Percentiles rank a stretch among this genome's conserved stretches.
Conservation (phyloP, 768 basidiomycete species). For the Mycena vitilis region DNA sequence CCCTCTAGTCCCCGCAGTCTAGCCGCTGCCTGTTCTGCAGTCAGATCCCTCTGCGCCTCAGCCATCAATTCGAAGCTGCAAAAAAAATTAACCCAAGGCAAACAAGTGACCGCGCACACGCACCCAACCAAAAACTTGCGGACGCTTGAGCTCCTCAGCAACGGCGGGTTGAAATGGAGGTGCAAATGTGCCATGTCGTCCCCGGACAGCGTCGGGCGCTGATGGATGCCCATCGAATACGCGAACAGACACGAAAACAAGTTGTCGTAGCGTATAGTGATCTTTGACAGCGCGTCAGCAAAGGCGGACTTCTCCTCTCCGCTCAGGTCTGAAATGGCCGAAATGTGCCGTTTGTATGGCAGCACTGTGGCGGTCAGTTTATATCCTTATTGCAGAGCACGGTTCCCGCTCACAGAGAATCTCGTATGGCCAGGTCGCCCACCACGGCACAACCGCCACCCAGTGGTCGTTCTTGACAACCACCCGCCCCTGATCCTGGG, state of each 20-base stretch:
- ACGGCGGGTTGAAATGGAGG: conserved; percentile 87
- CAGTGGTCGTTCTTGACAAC: conserved; percentile 81
- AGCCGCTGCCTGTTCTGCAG: conserved; percentile 87
- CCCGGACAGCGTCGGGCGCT: conserved; percentile 72
- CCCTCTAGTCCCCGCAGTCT: conserved; percentile 56
- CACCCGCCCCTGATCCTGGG: conserved; percentile 64
- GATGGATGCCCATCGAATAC: conserved; percentile 96
- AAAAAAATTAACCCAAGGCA: conserved; percentile 20
- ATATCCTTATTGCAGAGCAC: neutral
- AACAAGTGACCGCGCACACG: conserved; percentile 40
- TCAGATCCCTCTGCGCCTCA: conserved; percentile 90
- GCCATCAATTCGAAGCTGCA: conserved; percentile 89
- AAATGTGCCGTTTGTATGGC: conserved; percentile 82
- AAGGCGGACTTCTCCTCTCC: conserved; percentile 70
- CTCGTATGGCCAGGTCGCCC: conserved; percentile 96
- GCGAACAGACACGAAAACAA: conserved; percentile 89
- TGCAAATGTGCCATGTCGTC: conserved; percentile 82
- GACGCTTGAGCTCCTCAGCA: conserved; percentile 84
- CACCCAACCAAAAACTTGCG: conserved; percentile 93
- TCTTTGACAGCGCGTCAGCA: conserved; percentile 71
- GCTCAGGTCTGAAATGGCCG: conserved; percentile 72
- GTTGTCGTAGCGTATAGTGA: conserved; percentile 81
- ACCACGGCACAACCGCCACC: conserved; percentile 91
- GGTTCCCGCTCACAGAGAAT: conserved; percentile 64
- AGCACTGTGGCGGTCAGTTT: conserved; percentile 60